These are phyloP conservation scores for Anisodus tanguticus DNA, from an alignment of 257 asterid species.

Conservation along the genomic window DNA sequence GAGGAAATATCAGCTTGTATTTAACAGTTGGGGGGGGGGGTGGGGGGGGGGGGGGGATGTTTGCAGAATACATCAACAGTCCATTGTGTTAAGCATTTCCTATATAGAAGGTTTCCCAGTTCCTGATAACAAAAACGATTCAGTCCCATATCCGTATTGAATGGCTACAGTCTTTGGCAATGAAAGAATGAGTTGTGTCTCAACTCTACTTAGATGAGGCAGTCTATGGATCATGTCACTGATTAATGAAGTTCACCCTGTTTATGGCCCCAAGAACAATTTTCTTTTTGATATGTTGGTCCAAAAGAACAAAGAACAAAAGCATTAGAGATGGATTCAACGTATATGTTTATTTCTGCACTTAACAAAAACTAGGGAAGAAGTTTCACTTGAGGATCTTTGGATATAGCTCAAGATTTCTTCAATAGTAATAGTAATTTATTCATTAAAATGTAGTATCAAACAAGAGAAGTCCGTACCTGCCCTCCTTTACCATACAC, in stretches of 20 bases:
- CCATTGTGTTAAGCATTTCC: not conserved
- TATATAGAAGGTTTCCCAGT: not conserved
- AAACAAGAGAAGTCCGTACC: conserved; percentile 48
- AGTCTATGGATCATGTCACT: conserved; percentile 10
- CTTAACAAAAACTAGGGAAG: not conserved
- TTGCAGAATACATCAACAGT: not conserved
- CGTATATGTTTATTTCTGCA: not conserved
- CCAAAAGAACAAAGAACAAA: not conserved
- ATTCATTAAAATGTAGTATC: not conserved
- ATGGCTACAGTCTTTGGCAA: not conserved
- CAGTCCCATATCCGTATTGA: not conserved
- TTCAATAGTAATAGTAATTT: not conserved
- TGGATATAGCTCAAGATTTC: not conserved
- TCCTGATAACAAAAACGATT: not conserved
- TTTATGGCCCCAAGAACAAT: not conserved
- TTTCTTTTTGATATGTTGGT: not conserved
- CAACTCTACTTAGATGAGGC: not conserved
- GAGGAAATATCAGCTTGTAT: not conserved
- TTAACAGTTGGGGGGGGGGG: not conserved
- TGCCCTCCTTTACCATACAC: conserved; percentile 99
- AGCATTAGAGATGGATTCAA: conserved; percentile 1
- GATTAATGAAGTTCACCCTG: conserved; percentile 4
- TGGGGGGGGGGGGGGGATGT: not conserved
- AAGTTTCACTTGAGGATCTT: conserved; percentile 1
- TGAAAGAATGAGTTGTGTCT: not conserved